Evolutionary conservation across 2,329 filamentous ascomycete species (phyloP), one percentile per base, ranked within the genome.

Genomic region (Colletotrichum endophyticum): DNA sequence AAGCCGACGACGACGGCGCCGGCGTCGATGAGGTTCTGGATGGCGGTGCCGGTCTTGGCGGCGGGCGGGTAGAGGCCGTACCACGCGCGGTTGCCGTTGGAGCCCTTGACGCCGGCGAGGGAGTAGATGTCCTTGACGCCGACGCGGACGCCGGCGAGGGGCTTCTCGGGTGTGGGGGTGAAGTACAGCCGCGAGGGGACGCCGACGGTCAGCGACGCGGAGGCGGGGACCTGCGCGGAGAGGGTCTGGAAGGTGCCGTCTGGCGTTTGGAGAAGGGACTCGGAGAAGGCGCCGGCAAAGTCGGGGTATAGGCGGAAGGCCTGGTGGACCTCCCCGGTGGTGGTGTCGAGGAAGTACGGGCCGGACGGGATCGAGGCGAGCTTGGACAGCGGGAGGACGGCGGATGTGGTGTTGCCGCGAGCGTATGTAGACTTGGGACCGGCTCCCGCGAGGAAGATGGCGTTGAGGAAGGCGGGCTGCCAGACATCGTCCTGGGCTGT

Each of bases 61-160:
- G 86, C 84, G 5, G 87, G 81, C 6, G 87, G 85, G 77, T 92
- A 90, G 4, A 93, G 83, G 68, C 88, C 81, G 66, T 89, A 90
- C 84, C 88, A 93, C 3, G 91, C 91, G 49, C 90, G 85, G 74
- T 90, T 92, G 3, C 91, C 91, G 69, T 88, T 87, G 16, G 86
- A 86, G 0, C 88, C 92, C 44, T 86, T 86, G 3, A 92, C 81
- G 3, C 92, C 92, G 2, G 78, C 86, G 53, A 93, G 82, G 77
- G 92, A 86, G 79, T 88, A 92, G 63, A 93, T 91, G 78, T 94
- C 92, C 81, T 94, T 94, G 71, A 94, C 86, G 1, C 88, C 92
- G 1, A 94, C 81, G 22, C 92, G 87, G 5, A 92, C 88, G 22
- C 92, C 92, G 7, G 91, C 89, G 0, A 94, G 85, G 1, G 91